Base-by-base conservation (phyloP, 345 rosid species). In the Carallia pectinifolia region DNA sequence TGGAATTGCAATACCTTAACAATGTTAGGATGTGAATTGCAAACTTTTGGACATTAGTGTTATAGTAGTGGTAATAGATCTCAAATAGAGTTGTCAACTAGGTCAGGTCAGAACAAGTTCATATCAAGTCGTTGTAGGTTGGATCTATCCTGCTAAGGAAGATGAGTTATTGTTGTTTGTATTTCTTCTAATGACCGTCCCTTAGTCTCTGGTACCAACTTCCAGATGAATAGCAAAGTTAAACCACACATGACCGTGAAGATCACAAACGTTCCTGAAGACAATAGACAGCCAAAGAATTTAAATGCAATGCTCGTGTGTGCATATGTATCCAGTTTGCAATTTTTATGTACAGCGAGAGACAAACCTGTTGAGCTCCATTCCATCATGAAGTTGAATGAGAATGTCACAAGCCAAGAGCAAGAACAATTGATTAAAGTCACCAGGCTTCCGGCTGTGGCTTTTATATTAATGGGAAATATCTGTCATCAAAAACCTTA, bases 401-500 rank as follows among this genome's bases (percentile, higher is more conserved):
- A 71, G 77, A 71, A 84, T 13, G 89, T 66, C 30, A 81, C 77
- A 27, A 70, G 59, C 84, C 86, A 81, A 6, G 83, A 74, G 27
- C 84, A 76, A 53, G 68, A 29, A 84, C 85, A 85, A 29, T 72
- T 80, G 6, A 76, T 76, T 0, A 82, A 64, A 2, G 79, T 78
- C 30, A 77, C 79, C 8, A 86, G 66, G 69, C 87, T 84, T 67
- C 87, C 90, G 0, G 82, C 87, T 16, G 69, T 36, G 53, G 83
- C 90, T 70, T 86, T 83, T 10, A 86, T 13, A 55, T 84, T 81
- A 19, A 86, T 60, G 12, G 90, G 89, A 44, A 81, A 84, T 67
- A 86, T 76, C 90, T 86, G 53, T 18, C 63, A 61, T 0, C 1
- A 15, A 71, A 2, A 52, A 1, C 27, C 17, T 16, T 48, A 10